Percentiles rank a stretch among this genome's conserved stretches.
phyloP scores from a whole-genome alignment of 345 rosid genomes.

The Rhizophora apiculata region DNA sequence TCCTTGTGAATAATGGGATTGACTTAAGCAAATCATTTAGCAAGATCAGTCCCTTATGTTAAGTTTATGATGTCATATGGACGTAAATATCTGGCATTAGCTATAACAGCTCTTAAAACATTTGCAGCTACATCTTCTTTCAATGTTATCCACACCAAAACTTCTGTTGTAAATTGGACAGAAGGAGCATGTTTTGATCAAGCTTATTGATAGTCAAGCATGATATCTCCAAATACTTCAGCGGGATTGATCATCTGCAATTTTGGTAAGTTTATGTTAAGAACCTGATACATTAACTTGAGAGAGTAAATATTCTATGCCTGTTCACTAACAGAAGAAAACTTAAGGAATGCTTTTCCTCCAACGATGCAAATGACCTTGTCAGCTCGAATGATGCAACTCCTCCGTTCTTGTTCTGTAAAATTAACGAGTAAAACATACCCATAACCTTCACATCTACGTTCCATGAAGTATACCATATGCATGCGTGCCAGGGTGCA shows the following conservation, averaged over 20 bases:
- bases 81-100: no score
- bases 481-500: no score
- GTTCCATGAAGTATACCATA: no score
- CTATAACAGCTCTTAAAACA: not conserved
- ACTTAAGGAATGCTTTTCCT: constrained; percentile 30
- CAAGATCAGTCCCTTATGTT: no score
- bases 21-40: no score
- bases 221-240: constrained; percentile 58
- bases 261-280: not conserved
- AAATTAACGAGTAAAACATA: no score
- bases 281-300: not conserved
- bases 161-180: not conserved
- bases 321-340: not conserved
- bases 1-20: no score
- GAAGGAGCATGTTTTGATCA: not conserved
- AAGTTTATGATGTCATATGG: no score
- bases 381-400: constrained; percentile 76
- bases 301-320: not conserved
- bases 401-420: constrained; percentile 43
- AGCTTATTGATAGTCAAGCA: constrained; percentile 68
- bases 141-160: not conserved
- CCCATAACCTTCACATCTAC: no score
- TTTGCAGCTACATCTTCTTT: not conserved
- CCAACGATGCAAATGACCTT: constrained; percentile 64
- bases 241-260: constrained; percentile 67